Evolutionary conservation across 176 grass and related monocot genomes (phyloP), one percentile per base, ranked within the genome.

Genomic region (Zea luxurians): DNA sequence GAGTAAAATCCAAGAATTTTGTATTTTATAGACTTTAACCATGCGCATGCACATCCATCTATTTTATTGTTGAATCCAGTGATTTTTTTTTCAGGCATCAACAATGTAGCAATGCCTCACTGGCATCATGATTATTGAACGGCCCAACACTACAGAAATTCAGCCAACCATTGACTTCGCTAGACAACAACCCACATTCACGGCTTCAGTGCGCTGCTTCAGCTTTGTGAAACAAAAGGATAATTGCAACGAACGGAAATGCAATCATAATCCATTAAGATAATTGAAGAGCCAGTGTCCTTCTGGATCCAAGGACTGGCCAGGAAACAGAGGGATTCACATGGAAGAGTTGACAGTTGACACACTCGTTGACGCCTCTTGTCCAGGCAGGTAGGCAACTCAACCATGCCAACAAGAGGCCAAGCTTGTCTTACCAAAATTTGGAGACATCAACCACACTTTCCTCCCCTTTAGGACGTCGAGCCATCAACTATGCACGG

Each of bases 141-240:
- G 70, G 4, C 4, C 70, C 70, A 73, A 1, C 8, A 9, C 13
- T n/a, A 37, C 27, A 52, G 48, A 10, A 11, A 13, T 4, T 6
- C 13, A 48, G 44, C 9, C 2, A 66, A 13, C 10, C 10, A 17
- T 38, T 43, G 17, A 34, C 13, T n/a, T 46, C 68, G 38, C 57
- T 5, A 11, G 13, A 53, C 37, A 68, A 47, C 71, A 18, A 41
- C 63, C 70, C 52, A 60, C 16, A 62, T 16, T 48, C 75, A 49
- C 2, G 5, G 15, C 44, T 65, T 65, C 47, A 76, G 11, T 76
- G 42, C 34, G 5, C 17, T 83, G 73, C 53, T 42, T 43, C 64
- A 69, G 52, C 63, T 76, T 69, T 16, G 41, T 49, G 70, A 59
- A 61, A 54, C 64, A 76, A 49, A 8, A 3, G 45, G 61, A 45